A percentile compares a stretch with the other conserved stretches of the same genome.
phyloP scores from a whole-genome alignment of 2,329 filamentous ascomycete species.

The Alternaria arborescens region DNA sequence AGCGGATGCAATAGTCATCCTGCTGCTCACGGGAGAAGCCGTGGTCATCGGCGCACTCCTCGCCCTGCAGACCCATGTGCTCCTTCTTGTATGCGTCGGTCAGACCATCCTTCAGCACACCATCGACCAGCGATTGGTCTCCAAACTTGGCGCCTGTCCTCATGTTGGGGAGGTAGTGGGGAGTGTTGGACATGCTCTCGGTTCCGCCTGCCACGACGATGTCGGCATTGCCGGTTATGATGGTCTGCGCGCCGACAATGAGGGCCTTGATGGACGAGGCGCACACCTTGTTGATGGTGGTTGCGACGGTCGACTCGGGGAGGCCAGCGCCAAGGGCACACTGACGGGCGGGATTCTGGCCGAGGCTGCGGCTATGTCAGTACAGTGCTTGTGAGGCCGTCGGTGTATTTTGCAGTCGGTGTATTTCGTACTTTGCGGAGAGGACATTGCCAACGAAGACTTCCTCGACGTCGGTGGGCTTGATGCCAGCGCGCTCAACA shows the following conservation, averaged over 20 bases:
- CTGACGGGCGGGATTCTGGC: conserved; percentile 95
- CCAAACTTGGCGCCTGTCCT: conserved; percentile 93
- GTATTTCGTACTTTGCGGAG: conserved; percentile 80
- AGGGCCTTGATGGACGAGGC: conserved; percentile 94
- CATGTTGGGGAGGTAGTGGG: conserved; percentile 91
- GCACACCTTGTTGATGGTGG: conserved; percentile 99
- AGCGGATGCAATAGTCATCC: conserved; percentile 94
- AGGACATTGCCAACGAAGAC: conserved; percentile 99
- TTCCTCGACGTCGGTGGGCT: conserved; percentile 89
- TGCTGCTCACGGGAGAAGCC: conserved; percentile 82
- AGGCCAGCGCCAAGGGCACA: conserved; percentile 91
- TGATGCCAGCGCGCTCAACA: conserved; percentile 85
- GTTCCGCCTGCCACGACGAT: conserved; percentile 93
- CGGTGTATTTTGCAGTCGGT: neutral
- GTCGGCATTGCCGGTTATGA: conserved; percentile 93
- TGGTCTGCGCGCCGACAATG: conserved; percentile 93
- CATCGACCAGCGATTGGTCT: conserved; percentile 86
- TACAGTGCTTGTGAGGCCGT: neutral
- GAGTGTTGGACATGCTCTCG: conserved; percentile 98
- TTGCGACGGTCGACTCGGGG: conserved; percentile 79
- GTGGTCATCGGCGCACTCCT: conserved; percentile 90
- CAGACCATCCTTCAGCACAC: conserved; percentile 91
- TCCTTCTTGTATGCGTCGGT: conserved; percentile 95
- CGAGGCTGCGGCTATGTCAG: conserved; percentile 69
- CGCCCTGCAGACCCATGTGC: conserved; percentile 93